Conservation (phyloP, 768 basidiomycete genomes). For the Leccinum barrowsii region DNA sequence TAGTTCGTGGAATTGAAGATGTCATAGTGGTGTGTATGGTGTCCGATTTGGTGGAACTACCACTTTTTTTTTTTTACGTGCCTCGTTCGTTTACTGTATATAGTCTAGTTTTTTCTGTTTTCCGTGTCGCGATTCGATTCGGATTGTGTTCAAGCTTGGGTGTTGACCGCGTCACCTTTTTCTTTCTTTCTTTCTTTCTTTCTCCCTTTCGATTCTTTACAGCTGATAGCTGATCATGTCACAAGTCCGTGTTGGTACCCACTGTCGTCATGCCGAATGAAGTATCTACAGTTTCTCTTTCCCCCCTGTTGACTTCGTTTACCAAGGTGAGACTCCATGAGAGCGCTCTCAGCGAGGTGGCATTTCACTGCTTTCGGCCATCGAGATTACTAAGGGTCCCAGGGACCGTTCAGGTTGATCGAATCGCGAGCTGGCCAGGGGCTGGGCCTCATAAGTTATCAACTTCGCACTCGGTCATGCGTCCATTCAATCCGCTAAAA, state of each 20-base stretch:
- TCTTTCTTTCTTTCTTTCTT: not conserved
- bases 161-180: not conserved
- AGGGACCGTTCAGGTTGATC: no score
- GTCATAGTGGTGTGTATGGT: not conserved
- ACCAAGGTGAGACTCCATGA: not conserved
- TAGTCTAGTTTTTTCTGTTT: not conserved
- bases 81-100: not conserved
- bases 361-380: not conserved
- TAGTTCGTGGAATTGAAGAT: conserved; percentile 22
- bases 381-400: not conserved
- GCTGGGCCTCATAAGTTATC: no score
- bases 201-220: not conserved
- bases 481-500: no score
- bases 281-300: not conserved
- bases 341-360: no score
- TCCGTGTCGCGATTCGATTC: not conserved
- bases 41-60: not conserved
- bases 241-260: not conserved
- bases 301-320: not conserved
- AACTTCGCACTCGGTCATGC: no score
- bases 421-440: no score
- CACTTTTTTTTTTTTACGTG: not conserved
- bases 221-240: not conserved
- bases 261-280: not conserved
- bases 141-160: not conserved